Evolutionary conservation across 108 stramenopile genomes (phyloP), one percentile per base, ranked within the genome.

Genomic region (Pseudonitzschia multiseries): DNA sequence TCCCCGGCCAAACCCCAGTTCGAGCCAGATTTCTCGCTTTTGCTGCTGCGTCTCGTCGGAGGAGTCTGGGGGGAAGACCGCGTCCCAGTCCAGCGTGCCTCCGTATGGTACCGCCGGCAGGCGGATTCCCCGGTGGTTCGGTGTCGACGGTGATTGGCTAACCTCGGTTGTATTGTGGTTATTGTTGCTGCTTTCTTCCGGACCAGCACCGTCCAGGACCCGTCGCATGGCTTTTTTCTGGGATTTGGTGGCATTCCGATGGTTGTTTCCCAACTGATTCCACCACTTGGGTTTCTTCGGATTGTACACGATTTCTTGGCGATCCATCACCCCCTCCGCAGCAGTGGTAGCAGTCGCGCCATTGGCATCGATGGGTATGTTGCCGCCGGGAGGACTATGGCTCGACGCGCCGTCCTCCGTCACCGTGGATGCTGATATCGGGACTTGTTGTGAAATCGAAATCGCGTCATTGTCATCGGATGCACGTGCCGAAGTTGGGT

Each of bases 251-350:
- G 84, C 72, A 62, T 41, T 28, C 50, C 86, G 77, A 14, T 88
- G 84, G 36, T 62, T 62, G 36, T 62, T 62, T n/a, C 79, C 74
- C 2, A 83, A 56, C 40, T 71, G 71, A 22, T 70, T 72, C 91
- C 91, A 92, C 91, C 91, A 92, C 43, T 75, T 84, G n/a, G 91
- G 91, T 70, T 92, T 92, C 40, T 63, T 74, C 2, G 69, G 41
- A 62, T 75, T 78, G 66, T 83, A 83, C 2, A 56, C 54, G 50
- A 51, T 51, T 36, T 36, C 36, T 36, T 36, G 36, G 36, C 36
- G 36, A 6, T 36, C 6, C 4, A 36, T 36, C 36, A 36, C 36
- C 36, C 4, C 36, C 6, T 36, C 36, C 4, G 36, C 36, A 36
- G 2, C 36, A 2, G 36, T 6, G 36, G 36, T 6, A 36, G 36